Base-by-base conservation (phyloP, 768 basidiomycete species). In the Mycena kentingensis region DNA sequence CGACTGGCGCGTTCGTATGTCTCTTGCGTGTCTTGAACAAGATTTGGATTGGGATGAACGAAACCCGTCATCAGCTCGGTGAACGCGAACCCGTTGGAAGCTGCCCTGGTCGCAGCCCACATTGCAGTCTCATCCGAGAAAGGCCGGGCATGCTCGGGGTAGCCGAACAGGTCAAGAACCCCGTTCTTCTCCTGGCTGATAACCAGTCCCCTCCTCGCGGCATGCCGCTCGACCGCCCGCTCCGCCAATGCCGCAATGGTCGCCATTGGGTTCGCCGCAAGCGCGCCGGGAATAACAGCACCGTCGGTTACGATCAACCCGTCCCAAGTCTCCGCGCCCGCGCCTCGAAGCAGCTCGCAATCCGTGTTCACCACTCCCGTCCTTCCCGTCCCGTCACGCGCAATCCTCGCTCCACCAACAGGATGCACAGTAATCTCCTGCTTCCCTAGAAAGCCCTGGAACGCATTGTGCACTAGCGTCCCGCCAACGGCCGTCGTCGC, bases 181-280 rank as follows among this genome's bases (percentile, higher is more conserved):
- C 50, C 57, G 38, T 61, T 61, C 22, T 25, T 34, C 5, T 49
- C 42, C 26, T 10, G 27, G 49, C 55, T 41, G 25, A 52, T 15
- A 11, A 34, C 37, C 12, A 28, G 21, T n/a, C 49, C 56, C 2
- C 25, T 43, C 18, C 38, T 21, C 16, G 47, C 34, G 5, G 52
- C 39, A 28, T 54, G 49, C 1, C 31, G 19, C 31, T 55, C 32
- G 29, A 61, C 57, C 19, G 53, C 52, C 29, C 57, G 57, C 28
- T 61, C 60, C 6, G 60, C 60, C n/a, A 61, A 49, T 15, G 60
- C 60, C 4, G 60, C 59, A 12, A 61, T 61, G 2, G 57, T 61
- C 10, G 60, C 60, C 32, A 62, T 45, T 16, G 58, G 58, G 46
- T 59, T 62, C 34, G 52, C 58, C 21, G 52, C 55, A 16, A 62